These are phyloP conservation scores for Penicillium steckii DNA, from an alignment of 495 filamentous ascomycete genomes.

Conservation along the genomic window DNA sequence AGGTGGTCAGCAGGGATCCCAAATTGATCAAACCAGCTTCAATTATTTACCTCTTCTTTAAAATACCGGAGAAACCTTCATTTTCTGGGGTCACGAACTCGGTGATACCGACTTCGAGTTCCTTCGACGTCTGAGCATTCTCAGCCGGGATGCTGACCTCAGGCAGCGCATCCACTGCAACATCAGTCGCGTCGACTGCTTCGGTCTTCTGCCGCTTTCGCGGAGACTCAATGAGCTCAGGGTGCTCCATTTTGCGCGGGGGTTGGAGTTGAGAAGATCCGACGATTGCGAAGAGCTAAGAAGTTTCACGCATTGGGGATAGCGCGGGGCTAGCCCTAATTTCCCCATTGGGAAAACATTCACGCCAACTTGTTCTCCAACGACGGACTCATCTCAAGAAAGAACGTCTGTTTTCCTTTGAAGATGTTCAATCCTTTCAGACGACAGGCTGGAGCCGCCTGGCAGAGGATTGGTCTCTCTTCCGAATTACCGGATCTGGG, in stretches of 20 bases:
- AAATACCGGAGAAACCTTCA: constrained; percentile 51
- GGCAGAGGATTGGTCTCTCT: constrained; percentile 41
- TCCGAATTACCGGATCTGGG: constrained; percentile 52
- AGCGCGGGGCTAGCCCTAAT: constrained; percentile 27
- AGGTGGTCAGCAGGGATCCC: not conserved
- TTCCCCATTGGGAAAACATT: constrained; percentile 17
- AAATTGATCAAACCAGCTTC: not conserved
- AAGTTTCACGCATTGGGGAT: constrained; percentile 23
- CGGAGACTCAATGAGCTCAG: constrained; percentile 41
- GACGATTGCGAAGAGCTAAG: constrained; percentile 1
- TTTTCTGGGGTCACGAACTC: constrained; percentile 50
- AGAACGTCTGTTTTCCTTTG: not conserved
- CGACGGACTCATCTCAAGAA: not conserved
- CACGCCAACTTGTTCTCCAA: not conserved
- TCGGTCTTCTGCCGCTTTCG: constrained; percentile 46
- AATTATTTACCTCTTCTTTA: constrained; percentile 56
- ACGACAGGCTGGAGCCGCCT: constrained; percentile 11
- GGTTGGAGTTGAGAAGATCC: constrained; percentile 3
- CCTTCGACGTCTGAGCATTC: constrained; percentile 39
- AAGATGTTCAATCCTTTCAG: not conserved
- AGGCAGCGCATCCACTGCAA: constrained; percentile 12
- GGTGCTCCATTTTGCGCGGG: constrained; percentile 36
- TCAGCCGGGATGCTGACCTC: constrained; percentile 3
- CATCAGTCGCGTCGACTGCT: constrained; percentile 21
- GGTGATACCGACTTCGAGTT: constrained; percentile 55